Percentiles rank a stretch among this genome's conserved stretches.
phyloP scores from a whole-genome alignment of 2,329 filamentous ascomycete species.

The Canariomyces notabilis region DNA sequence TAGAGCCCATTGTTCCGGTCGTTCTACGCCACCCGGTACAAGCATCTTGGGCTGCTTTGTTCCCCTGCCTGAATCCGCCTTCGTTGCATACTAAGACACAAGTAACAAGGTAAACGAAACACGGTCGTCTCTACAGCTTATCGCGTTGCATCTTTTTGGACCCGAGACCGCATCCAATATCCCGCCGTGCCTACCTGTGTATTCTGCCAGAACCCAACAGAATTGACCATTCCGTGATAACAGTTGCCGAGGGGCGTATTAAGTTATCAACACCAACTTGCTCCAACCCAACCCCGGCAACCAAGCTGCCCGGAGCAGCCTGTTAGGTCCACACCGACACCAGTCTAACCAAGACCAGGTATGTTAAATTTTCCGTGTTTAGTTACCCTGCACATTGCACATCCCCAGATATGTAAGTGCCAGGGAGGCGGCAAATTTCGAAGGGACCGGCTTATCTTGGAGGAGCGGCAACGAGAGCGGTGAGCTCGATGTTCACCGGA shows the following conservation, averaged over 20 bases:
- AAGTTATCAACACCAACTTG: constrained; percentile 1
- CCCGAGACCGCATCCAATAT: not conserved
- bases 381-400: constrained; percentile 1
- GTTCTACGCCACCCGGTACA: constrained; percentile 2
- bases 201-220: constrained; percentile 5
- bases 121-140: constrained; percentile 1
- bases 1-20: not conserved
- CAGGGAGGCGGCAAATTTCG: constrained; percentile 1
- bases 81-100: constrained; percentile 4
- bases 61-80: not conserved
- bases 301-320: not conserved
- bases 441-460: constrained; percentile 15
- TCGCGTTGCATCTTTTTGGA: constrained; percentile 1
- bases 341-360: constrained; percentile 8
- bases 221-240: constrained; percentile 7
- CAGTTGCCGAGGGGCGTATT: constrained; percentile 7
- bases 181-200: constrained; percentile 8
- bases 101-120: not conserved
- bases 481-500: constrained; percentile 21
- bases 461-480: constrained; percentile 18
- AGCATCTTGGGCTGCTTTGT: constrained; percentile 1
- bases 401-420: not conserved
- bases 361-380: constrained; percentile 11
- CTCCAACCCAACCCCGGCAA: constrained; percentile 1
- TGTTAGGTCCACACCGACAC: not conserved